Conservation (phyloP, 2,329 filamentous ascomycete species). For the Aureobasidium sp. region DNA sequence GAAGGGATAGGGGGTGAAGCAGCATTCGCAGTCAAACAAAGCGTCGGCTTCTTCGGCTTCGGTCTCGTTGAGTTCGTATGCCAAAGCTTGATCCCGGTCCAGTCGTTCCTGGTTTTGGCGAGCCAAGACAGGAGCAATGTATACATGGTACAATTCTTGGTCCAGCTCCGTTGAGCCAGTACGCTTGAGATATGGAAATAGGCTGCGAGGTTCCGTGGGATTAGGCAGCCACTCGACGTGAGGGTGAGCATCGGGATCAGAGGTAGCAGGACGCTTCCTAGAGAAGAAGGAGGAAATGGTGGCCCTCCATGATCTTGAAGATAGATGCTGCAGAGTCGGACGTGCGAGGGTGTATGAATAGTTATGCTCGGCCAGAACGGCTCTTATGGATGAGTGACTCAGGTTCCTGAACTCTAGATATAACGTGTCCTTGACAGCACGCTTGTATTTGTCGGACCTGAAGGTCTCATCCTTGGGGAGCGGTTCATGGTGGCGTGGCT, state of each 20-base stretch:
- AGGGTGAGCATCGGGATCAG: slow-evolving; percentile 53
- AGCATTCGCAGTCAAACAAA: slow-evolving; percentile 67
- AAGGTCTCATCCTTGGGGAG: slow-evolving; percentile 60
- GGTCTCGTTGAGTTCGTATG: slow-evolving; percentile 40
- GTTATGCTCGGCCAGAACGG: slow-evolving; percentile 73
- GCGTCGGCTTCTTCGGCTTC: slow-evolving; percentile 42
- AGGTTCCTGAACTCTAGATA: slow-evolving; percentile 71
- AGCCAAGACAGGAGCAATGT: slow-evolving; percentile 37
- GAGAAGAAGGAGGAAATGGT: slow-evolving; percentile 65
- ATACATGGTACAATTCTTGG: slow-evolving; percentile 40
- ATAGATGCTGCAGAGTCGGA: slow-evolving; percentile 60
- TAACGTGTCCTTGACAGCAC: slow-evolving; percentile 60
- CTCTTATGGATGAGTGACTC: slow-evolving; percentile 65
- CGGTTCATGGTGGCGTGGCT: slow-evolving; percentile 12
- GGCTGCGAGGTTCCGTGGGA: slow-evolving; percentile 43
- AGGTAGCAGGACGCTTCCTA: slow-evolving; percentile 52
- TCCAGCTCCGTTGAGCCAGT: slow-evolving; percentile 55
- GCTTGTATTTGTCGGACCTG: slow-evolving; percentile 58
- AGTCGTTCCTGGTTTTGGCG: slow-evolving; percentile 33
- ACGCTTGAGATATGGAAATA: slow-evolving; percentile 54
- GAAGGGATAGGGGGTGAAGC: slow-evolving; percentile 63
- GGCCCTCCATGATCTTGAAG: slow-evolving; percentile 70
- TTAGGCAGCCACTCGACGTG: slow-evolving; percentile 55
- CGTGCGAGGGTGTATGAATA: slow-evolving; percentile 69
- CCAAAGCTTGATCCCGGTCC: slow-evolving; percentile 34